Evolutionary conservation across 2,329 filamentous ascomycete genomes (phyloP), one percentile per base, ranked within the genome.

Genomic region (Meredithiella fracta): DNA sequence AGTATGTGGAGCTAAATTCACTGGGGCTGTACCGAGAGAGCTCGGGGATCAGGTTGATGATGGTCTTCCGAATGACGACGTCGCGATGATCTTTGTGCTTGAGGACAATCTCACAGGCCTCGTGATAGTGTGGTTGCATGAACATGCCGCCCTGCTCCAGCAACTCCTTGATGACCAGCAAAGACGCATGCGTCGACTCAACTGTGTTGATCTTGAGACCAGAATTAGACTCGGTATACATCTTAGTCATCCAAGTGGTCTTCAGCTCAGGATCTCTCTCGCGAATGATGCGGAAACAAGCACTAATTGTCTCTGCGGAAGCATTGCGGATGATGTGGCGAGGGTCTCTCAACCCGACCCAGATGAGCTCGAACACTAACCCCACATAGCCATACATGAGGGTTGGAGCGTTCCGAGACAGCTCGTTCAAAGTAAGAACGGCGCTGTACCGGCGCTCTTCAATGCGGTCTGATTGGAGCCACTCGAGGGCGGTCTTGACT

Each of bases 61-160:
- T 85, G 5, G 94, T 94, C 63, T 86, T 85, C 55, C 91, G 79
- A 62, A 97, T 92, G 37, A 89, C 85, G 3, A 81, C 73, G 62
- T 98, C 94, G 55, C 87, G 81, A 63, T 97, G 88, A 62, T 98
- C 92, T 67, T 94, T 94, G 67, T 94, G 86, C 60, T 86, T 85
- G 61, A 91, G 82, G 37, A 96, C 86, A 60, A 92, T 90, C 60
- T 98, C 92, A 66, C 91, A 97, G 9, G 88, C 84, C 62, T 94
- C 87, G 58, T 84, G 80, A 68, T 97, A 98, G 65, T 90, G 82
- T 40, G 90, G 86, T 64, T 95, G 89, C 92, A 98, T 97, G 68
- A 94, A 98, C 91, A 98, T 98, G 63, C 89, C 90, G 54, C 92
- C 92, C 66, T 95, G 91, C 60, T 92, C 80, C 17, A 98, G 79